phyloP scores from a whole-genome alignment of 495 filamentous ascomycete species.

The Xylaria acuta region DNA sequence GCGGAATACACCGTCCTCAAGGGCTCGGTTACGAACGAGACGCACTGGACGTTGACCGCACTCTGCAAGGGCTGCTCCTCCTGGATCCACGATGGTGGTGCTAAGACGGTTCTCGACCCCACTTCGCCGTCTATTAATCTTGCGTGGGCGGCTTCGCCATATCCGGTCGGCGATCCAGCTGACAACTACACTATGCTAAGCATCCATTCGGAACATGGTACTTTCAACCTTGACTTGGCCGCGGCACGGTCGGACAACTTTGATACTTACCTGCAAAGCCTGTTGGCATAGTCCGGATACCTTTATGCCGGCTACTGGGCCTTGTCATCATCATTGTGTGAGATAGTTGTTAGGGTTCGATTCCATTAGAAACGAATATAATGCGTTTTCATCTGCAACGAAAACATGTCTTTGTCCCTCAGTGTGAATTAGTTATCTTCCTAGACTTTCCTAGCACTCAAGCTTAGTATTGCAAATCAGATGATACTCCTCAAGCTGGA shows the following conservation, averaged over 20 bases:
- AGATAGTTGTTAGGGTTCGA: background rate
- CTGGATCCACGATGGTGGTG: conserved; percentile 34
- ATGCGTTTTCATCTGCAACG: background rate
- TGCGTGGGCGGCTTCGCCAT: conserved; percentile 46
- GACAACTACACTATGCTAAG: conserved; percentile 44
- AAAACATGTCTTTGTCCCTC: background rate
- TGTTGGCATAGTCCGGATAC: background rate
- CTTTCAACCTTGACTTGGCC: conserved; percentile 46
- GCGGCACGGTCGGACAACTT: conserved; percentile 49
- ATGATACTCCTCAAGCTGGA: background rate
- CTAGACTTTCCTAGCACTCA: background rate
- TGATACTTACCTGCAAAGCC: conserved; percentile 15
- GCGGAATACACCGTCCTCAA: conserved; percentile 45
- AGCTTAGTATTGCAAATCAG: background rate
- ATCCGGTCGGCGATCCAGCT: conserved; percentile 41
- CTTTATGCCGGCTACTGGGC: background rate
- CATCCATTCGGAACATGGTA: conserved; percentile 49
- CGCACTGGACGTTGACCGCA: conserved; percentile 47
- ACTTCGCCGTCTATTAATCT: conserved; percentile 44
- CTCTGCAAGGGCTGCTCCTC: conserved; percentile 47
- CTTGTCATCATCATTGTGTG: background rate
- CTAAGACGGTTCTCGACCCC: conserved; percentile 43
- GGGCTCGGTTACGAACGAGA: conserved; percentile 40
- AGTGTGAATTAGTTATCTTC: background rate
- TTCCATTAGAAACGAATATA: background rate